Evolutionary conservation across 169 alveolate species (phyloP).

Genomic region (Plasmodium gaboni): DNA sequence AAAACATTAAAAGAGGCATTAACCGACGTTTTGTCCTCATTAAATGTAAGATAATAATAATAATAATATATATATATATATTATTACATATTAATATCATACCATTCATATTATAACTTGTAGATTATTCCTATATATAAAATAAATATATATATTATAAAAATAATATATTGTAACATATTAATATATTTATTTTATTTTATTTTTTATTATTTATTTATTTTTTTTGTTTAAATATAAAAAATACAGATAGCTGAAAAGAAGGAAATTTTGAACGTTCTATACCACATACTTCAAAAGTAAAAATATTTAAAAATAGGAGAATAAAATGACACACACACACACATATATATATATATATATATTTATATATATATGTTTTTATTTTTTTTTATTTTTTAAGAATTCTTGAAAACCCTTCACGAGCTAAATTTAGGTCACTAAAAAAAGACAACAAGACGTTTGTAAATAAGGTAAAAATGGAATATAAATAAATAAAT

Average conservation of each 20-base stretch:
- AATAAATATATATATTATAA: no score
- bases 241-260: slow-evolving; percentile 34
- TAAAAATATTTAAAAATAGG: slow-evolving; percentile 14
- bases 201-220: slow-evolving; percentile 1
- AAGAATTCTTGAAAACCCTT: slow-evolving; percentile 66
- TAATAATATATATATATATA: slow-evolving; percentile 2
- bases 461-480: slow-evolving; percentile 61
- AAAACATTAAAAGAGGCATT: slow-evolving; percentile 48
- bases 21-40: slow-evolving; percentile 34
- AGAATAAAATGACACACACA: not conserved
- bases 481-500: not conserved
- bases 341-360: not conserved
- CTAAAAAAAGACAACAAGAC: slow-evolving; percentile 69
- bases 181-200: not conserved
- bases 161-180: no score
- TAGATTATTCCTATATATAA: no score
- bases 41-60: slow-evolving; percentile 45
- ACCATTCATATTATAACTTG: no score
- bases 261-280: slow-evolving; percentile 72
- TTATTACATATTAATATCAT: not conserved
- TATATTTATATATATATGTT: not conserved
- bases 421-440: slow-evolving; percentile 66
- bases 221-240: not conserved
- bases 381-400: not conserved
- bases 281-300: slow-evolving; percentile 62